phyloP scores from a whole-genome alignment of 352 stramenopile genomes.

The Globisporangium perplexum region DNA sequence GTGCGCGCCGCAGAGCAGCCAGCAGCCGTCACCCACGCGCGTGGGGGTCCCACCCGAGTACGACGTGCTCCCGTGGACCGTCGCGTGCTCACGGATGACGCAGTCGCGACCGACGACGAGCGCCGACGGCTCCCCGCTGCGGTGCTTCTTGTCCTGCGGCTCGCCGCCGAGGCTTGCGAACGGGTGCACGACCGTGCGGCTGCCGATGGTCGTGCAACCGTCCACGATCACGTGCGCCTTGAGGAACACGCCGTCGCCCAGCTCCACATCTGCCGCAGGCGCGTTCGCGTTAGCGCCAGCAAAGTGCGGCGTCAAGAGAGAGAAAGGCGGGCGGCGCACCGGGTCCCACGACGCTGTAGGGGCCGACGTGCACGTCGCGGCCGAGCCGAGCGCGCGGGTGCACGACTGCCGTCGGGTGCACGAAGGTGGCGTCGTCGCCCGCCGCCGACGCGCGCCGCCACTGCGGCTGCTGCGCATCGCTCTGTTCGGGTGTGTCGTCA shows the following conservation, averaged over 20 bases:
- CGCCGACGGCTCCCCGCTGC: constrained; percentile 8
- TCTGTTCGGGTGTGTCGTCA: no score
- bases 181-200: constrained; percentile 51
- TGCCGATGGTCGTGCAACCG: constrained; percentile 50
- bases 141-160: constrained; percentile 77
- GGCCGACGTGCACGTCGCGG: constrained; percentile 53
- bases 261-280: constrained; percentile 43
- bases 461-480: constrained; percentile 2
- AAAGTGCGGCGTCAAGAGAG: no score
- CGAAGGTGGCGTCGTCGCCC: constrained; percentile 11
- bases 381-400: constrained; percentile 55
- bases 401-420: constrained; percentile 70
- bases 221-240: constrained; percentile 76
- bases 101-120: constrained; percentile 62
- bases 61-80: constrained; percentile 73
- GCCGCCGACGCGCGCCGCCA: constrained; percentile 1
- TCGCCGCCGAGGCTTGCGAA: constrained; percentile 73
- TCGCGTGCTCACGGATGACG: constrained; percentile 80
- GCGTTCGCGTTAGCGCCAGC: no score
- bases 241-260: constrained; percentile 57
- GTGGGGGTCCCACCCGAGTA: constrained; percentile 48
- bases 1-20: constrained; percentile 70
- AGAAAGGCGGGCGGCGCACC: no score
- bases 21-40: constrained; percentile 67
- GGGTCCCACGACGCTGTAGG: constrained; percentile 67